phyloP scores from a whole-genome alignment of 768 basidiomycete species.

The Sarcomyxa edulis region DNA sequence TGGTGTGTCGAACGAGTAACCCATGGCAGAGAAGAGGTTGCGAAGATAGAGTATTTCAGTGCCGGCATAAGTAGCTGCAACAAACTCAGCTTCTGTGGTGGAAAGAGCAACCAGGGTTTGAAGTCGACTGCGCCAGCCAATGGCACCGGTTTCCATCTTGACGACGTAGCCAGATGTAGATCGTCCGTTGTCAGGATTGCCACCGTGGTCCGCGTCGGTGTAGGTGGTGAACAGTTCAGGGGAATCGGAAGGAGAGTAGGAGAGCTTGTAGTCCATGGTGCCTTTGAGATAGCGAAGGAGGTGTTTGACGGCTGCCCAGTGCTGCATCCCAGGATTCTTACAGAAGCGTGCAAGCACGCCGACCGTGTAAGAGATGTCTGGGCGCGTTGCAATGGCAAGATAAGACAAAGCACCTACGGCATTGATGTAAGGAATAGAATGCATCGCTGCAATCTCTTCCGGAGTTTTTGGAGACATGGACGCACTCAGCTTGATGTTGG shows the following conservation, averaged over 20 bases:
- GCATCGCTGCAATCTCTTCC: constrained; percentile 17
- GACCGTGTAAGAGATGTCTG: constrained; percentile 19
- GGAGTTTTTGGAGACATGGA: constrained; percentile 13
- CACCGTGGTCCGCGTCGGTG: constrained; percentile 23
- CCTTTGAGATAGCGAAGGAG: constrained; percentile 31
- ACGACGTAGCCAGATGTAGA: constrained; percentile 33
- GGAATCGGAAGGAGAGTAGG: constrained; percentile 8
- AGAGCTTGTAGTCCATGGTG: constrained; percentile 17
- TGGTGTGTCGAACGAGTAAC: constrained; percentile 10
- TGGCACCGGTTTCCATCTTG: constrained; percentile 25
- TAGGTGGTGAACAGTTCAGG: constrained; percentile 14
- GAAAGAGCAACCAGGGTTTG: constrained; percentile 35
- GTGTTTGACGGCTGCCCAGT: constrained; percentile 32
- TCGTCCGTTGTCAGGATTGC: constrained; percentile 22
- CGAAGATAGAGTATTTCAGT: constrained; percentile 26
- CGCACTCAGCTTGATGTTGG: constrained; percentile 15
- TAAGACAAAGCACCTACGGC: constrained; percentile 25
- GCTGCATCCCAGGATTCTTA: constrained; percentile 18
- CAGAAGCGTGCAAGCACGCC: constrained; percentile 15
- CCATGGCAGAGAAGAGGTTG: constrained; percentile 22
- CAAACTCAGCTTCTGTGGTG: constrained; percentile 34
- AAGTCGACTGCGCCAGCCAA: constrained; percentile 30
- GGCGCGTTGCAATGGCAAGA: constrained; percentile 19
- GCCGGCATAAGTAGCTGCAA: constrained; percentile 23
- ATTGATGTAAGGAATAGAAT: constrained; percentile 20